A percentile compares a stretch with the other conserved stretches of the same genome.
Conservation (phyloP, 805 yeast genomes). For the Yarrowia osloensis region DNA sequence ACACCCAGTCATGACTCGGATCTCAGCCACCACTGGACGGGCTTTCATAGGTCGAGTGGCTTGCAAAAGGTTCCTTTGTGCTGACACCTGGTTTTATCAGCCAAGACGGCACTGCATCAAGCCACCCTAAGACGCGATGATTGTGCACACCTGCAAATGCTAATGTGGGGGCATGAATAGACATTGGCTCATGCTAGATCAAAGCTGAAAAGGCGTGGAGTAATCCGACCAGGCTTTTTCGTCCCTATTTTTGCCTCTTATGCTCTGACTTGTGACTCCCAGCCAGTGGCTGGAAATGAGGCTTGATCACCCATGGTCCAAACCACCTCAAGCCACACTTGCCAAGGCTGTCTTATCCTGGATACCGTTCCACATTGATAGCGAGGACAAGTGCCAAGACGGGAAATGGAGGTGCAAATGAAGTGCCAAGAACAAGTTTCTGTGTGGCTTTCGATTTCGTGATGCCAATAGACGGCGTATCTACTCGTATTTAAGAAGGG, state of each 20-base stretch:
- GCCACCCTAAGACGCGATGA: constrained; percentile 3
- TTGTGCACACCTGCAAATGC: neutral
- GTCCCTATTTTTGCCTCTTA: neutral
- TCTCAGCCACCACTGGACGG: constrained; percentile 1
- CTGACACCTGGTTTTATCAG: neutral
- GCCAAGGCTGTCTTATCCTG: too few species aligned
- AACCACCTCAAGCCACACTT: constrained; percentile 1
- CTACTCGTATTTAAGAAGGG: neutral
- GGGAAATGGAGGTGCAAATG: neutral
- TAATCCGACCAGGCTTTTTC: neutral
- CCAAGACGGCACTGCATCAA: constrained; percentile 13
- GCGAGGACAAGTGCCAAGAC: neutral
- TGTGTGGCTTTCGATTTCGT: neutral
- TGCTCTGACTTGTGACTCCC: neutral
- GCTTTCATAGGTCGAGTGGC: neutral
- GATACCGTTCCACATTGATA: neutral
- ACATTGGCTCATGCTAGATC: neutral
- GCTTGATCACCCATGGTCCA: neutral
- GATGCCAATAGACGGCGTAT: neutral
- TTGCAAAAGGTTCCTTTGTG: neutral
- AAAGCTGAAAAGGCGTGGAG: neutral
- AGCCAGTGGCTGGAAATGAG: constrained; percentile 9
- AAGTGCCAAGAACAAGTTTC: neutral
- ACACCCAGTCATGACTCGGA: neutral
- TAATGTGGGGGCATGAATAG: neutral